Evolutionary conservation across 139 green algal species (phyloP).

Genomic region (Asterochloris sp.): DNA sequence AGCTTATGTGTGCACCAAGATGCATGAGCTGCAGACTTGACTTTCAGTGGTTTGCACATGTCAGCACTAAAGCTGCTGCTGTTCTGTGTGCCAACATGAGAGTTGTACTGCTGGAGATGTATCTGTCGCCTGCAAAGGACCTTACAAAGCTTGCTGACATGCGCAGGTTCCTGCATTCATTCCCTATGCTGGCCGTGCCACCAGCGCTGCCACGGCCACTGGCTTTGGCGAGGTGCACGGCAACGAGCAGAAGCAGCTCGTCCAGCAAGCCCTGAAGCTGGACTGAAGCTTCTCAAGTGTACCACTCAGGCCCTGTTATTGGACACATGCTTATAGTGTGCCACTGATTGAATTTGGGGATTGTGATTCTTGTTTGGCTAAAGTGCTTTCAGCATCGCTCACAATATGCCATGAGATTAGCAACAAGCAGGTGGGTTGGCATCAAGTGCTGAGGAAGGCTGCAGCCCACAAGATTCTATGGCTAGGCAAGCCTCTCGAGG

Average conservation of each 20-base stretch:
- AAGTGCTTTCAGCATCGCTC: no score
- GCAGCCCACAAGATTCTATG: no score
- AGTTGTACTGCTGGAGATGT: background rate
- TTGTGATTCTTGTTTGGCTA: no score
- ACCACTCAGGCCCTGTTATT: no score
- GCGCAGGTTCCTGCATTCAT: conserved; percentile 39
- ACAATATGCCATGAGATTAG: no score
- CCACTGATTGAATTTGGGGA: no score
- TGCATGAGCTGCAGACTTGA: background rate
- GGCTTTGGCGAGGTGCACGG: conserved; percentile 83
- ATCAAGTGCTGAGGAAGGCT: no score
- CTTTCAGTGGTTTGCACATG: background rate
- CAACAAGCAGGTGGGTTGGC: no score
- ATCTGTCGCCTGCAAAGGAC: background rate
- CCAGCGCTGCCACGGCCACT: conserved; percentile 77
- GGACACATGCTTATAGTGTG: no score
- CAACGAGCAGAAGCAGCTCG: conserved; percentile 68
- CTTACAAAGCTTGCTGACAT: background rate
- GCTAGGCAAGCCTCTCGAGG: no score
- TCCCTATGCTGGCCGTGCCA: conserved; percentile 64
- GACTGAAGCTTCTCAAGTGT: background rate
- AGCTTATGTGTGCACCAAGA: no score
- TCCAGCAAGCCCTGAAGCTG: conserved; percentile 50
- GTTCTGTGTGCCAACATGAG: background rate
- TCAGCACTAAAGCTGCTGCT: background rate